Base-by-base conservation (phyloP, 1,284 basidiomycete species). In the Leccinum proximum region DNA sequence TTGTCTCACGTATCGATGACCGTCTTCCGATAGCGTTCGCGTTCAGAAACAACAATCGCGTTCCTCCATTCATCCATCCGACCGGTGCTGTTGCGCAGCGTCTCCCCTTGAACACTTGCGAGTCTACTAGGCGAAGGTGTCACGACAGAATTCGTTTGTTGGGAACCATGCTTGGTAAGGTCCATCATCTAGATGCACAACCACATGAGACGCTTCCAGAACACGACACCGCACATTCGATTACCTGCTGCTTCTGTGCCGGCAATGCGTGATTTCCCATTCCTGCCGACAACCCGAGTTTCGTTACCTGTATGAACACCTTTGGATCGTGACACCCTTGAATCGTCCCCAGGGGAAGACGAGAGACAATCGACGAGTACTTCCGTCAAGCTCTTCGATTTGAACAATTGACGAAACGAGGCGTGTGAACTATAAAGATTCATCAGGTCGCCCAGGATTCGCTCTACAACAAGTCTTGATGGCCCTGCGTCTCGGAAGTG, bases 21-120 rank as follows among this genome's bases (percentile, higher is more conserved):
- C 35, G 80, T 85, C 73, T 92, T 92, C 56, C 89, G 80, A 64
- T 91, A 72, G 1, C 89, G 80, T 75, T 92, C 91, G 66, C 78
- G 78, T 76, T 93, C 92, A 0, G 88, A 87, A 4, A 75, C 74
- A 60, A 85, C 79, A 30, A 92, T 87, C 4, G 82, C 86, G 67
- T 84, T 82, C 56, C 89, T 80, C 91, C 91, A 93, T 62, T 91
- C 87, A 18, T 82, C 79, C 69, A 91, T 85, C 60, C 86, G 81
- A 9, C 77, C 71, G 37, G 87, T 84, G 0, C 84, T 85, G 69
- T 89, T 88, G 62, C 85, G 81, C 1, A 89, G 79, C 0, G 84
- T 80, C 57, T 85, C 80, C 68, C 89, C 87, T 62, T 67, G 71
- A 13, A 76, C 63, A n/a, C 66, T 62, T 5, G 38, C 65, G 14